phyloP scores from a whole-genome alignment of 2,329 filamentous ascomycete genomes.

The Emydomyces testavorans region DNA sequence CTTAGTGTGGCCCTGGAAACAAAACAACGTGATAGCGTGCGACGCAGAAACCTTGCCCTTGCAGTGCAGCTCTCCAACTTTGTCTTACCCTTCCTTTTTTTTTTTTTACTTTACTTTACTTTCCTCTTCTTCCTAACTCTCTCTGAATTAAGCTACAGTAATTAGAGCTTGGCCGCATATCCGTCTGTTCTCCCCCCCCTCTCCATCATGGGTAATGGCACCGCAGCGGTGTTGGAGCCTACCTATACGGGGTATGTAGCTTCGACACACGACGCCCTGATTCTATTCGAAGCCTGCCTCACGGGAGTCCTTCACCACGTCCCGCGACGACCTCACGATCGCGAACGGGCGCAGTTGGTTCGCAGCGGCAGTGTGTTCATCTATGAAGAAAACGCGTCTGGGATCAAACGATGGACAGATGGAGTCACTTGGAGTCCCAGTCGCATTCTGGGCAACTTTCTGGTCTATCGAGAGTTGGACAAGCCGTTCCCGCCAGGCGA shows the following conservation, averaged over 20 bases:
- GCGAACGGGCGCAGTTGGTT: constrained; percentile 66
- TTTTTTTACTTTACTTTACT: constrained; percentile 7
- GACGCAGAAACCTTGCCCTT: constrained; percentile 14
- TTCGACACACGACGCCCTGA: constrained; percentile 63
- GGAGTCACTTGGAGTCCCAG: constrained; percentile 85
- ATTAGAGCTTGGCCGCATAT: constrained; percentile 15
- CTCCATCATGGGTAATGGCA: constrained; percentile 32
- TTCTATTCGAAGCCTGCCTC: constrained; percentile 70
- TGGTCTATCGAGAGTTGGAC: constrained; percentile 73
- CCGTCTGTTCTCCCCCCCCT: constrained; percentile 15
- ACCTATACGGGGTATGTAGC: constrained; percentile 57
- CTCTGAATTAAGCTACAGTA: constrained; percentile 14
- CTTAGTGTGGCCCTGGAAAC: neutral
- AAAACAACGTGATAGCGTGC: constrained; percentile 10
- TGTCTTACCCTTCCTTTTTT: constrained; percentile 2
- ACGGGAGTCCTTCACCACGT: constrained; percentile 61
- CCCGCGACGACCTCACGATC: constrained; percentile 71
- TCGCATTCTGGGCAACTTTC: constrained; percentile 70
- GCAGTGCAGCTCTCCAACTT: constrained; percentile 12
- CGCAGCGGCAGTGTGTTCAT: constrained; percentile 79
- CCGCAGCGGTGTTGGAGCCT: constrained; percentile 44
- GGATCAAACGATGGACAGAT: constrained; percentile 91
- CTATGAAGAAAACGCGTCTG: constrained; percentile 81
- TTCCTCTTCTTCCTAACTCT: constrained; percentile 5
- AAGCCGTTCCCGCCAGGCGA: constrained; percentile 68